These are phyloP conservation scores for Dictyostelium discoideum DNA, from an alignment of 78 protist species.

Conservation along the genomic window DNA sequence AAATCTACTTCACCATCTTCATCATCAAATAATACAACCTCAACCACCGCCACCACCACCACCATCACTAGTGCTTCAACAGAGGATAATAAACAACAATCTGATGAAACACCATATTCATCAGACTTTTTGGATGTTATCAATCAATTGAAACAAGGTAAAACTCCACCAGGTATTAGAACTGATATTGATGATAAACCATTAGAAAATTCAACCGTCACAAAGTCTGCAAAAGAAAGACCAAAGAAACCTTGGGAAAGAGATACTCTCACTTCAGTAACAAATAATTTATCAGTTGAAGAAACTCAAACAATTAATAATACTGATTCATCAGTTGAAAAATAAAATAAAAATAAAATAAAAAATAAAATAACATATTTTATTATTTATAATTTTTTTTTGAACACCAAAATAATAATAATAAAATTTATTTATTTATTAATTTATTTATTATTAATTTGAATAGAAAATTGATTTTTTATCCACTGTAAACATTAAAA, in stretches of 20 bases:
- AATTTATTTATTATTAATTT: too few relatives aligned
- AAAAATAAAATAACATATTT: too few relatives aligned
- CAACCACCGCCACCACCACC: constrained; percentile 1
- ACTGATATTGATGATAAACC: constrained; percentile 69
- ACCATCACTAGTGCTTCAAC: background rate
- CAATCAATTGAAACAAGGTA: constrained; percentile 68
- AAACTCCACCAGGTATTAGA: constrained; percentile 80
- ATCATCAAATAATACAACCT: background rate
- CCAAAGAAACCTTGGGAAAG: constrained; percentile 63
- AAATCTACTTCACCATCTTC: background rate
- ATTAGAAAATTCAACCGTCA: constrained; percentile 25
- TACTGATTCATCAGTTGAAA: background rate
- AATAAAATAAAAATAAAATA: background rate
- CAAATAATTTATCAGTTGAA: background rate
- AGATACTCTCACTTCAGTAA: constrained; percentile 1
- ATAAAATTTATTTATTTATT: too few relatives aligned
- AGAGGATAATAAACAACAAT: background rate
- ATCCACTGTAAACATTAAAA: background rate
- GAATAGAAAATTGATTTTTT: background rate
- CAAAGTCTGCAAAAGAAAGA: constrained; percentile 8
- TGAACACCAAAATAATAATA: background rate
- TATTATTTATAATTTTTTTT: background rate
- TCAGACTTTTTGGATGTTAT: constrained; percentile 48
- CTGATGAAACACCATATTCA: constrained; percentile 64
- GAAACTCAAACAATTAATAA: constrained; percentile 8